Evolutionary conservation across 2,329 filamentous ascomycete species (phyloP).

Genomic region (Aspergillus ochraceus): DNA sequence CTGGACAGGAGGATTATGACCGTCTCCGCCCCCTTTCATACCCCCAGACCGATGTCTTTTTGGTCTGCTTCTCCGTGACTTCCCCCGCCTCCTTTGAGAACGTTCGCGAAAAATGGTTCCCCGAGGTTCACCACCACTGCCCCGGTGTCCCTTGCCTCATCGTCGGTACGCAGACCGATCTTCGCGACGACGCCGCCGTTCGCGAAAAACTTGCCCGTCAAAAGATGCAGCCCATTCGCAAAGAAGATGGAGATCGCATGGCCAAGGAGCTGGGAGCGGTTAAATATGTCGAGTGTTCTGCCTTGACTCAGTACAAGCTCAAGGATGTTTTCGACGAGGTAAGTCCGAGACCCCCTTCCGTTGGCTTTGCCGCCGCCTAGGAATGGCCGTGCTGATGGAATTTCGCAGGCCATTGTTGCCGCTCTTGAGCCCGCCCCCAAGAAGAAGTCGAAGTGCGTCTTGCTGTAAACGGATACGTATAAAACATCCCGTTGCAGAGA

Average conservation of each 20-base stretch:
- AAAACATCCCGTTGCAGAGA: constrained; percentile 2
- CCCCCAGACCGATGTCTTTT: constrained; percentile 97
- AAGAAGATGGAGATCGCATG: constrained; percentile 93
- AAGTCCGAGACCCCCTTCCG: constrained; percentile 33
- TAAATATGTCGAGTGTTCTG: constrained; percentile 98
- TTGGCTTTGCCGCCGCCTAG: not conserved
- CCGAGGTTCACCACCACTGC: constrained; percentile 97
- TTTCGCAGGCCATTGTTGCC: constrained; percentile 80
- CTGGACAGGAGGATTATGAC: constrained; percentile 99
- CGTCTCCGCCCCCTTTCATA: constrained; percentile 94
- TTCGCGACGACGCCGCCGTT: constrained; percentile 84
- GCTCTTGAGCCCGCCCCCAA: constrained; percentile 85
- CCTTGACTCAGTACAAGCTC: constrained; percentile 94
- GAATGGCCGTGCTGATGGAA: constrained; percentile 4
- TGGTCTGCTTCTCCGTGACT: constrained; percentile 98
- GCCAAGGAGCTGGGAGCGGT: constrained; percentile 96
- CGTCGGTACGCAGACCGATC: constrained; percentile 95
- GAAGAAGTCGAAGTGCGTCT: constrained; percentile 72
- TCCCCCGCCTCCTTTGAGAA: constrained; percentile 98
- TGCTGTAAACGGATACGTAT: constrained; percentile 56
- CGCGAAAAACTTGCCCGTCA: constrained; percentile 91
- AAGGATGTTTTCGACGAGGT: constrained; percentile 99
- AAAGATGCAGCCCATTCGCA: constrained; percentile 90
- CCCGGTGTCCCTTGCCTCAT: constrained; percentile 97
- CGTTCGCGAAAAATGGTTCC: constrained; percentile 98